Base-by-base conservation (phyloP, 495 filamentous ascomycete species). In the Pseudomonodictys pantanalensis region DNA sequence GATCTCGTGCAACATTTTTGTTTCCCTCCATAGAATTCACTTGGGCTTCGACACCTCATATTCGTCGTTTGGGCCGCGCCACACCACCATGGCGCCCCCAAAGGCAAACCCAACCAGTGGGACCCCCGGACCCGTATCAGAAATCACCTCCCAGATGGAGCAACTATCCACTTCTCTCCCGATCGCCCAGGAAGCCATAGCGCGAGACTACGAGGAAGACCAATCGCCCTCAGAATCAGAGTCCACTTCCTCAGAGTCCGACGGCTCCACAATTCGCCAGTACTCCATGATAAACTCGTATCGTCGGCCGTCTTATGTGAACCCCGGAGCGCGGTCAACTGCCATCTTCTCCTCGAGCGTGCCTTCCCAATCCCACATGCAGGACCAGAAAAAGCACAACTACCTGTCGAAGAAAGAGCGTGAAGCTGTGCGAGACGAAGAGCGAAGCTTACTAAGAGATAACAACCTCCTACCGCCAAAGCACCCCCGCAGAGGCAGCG, bases 391-490 rank as follows among this genome's bases (percentile, higher is more conserved):
- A 41, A 78, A 81, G 18, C 76, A 81, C 17, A 72, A 72, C 2
- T 73, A 73, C 28, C 68, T 89, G 38, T 83, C 80, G 0, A 81
- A 81, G 46, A 77, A 79, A 25, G 88, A 92, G 54, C 78, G 79
- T 12, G 76, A 82, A 41, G 76, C 81, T 38, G 83, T 82, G n/a
- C 79, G 86, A 18, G 74, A 82, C 23, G 88, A 91, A 46, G 90
- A 93, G 71, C 77, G 87, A 51, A 83, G 85, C 56, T 73, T 96
- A 39, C 71, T 95, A 25, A 77, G 86, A 48, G 90, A 95, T 65
- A 93, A 92, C 66, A 76, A 87, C 65, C 69, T 93, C 54, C 79
- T 91, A 12, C 79, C 83, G 7, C 81, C 85, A 15, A 86, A 87
- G 62, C 81, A 85, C 65, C 73, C 75, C 4, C 67, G 66, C 4